Evolutionary conservation across 768 basidiomycete genomes (phyloP), one percentile per base, ranked within the genome.

Genomic region (Lactarius hatsudake): DNA sequence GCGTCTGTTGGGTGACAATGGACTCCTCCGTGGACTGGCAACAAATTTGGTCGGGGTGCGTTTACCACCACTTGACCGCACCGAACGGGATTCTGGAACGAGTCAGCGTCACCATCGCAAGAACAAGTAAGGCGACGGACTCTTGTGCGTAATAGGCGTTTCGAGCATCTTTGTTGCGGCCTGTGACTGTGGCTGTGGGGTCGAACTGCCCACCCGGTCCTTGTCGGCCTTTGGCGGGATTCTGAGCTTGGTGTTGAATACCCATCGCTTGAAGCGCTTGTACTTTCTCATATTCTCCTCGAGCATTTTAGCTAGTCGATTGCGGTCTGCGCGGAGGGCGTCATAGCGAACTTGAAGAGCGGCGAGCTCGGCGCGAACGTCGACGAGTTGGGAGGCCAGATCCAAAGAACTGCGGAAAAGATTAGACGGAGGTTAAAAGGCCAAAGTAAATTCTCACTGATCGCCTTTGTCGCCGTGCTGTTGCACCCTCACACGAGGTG

Each of bases 201-300:
- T 58, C 23, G 61, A 57, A 40, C 34, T 23, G 30, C 17, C 54
- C 38, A 13, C 34, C n/a, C 9, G 61, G 18, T 18, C 45, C 32
- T 18, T 42, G 28, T 58, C 17, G 7, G 28, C 43, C 36, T 66
- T 59, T 2, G 51, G 13, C 18, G 62, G 58, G 15, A 63, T 5
- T 6, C 13, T 20, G 6, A 1, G 17, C 57, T 63, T 62, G 26
- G 2, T 36, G 20, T 6, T 23, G 26, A 70, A 43, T 1, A 70
- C 38, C 56, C 58, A 69, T 38, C 34, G n/a, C 30, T 69, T 63
- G 58, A 71, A 65, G 8, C 68, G 61, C 36, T 61, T 70, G 20
- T 34, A 71, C 48, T 63, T 69, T 23, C 32, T 61, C 62, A 63
- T 54, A 5, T 45, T 63, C 40, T 40, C 43, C 51, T 20, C 51